Percentiles rank a stretch among this genome's conserved stretches.
Conservation (phyloP, 1,284 basidiomycete genomes). For the Tetrapyrgos nigripes region DNA sequence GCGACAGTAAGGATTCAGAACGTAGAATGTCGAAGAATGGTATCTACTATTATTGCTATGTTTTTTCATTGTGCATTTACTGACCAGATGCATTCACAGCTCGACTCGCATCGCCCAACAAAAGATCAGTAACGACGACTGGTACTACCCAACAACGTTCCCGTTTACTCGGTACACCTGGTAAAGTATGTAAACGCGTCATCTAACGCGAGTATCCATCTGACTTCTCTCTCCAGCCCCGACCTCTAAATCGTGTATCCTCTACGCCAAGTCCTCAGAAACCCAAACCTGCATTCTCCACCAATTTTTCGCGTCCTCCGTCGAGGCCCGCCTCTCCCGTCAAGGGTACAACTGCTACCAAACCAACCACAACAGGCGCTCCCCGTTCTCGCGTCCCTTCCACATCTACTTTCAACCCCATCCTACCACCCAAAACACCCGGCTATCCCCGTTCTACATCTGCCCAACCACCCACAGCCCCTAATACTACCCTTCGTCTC, state of each 20-base stretch:
- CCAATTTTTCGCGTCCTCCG: slow-evolving; percentile 35
- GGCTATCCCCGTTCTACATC: slow-evolving; percentile 50
- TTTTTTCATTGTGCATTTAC: neutral
- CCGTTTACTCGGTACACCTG: slow-evolving; percentile 51
- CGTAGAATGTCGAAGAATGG: slow-evolving; percentile 66
- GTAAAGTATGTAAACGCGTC: slow-evolving; percentile 45
- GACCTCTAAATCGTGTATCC: slow-evolving; percentile 43
- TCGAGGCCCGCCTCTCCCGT: slow-evolving; percentile 56
- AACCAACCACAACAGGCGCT: too few species aligned
- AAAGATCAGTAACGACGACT: slow-evolving; percentile 53
- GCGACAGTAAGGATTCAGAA: slow-evolving; percentile 45
- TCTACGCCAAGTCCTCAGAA: slow-evolving; percentile 66
- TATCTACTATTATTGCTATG: slow-evolving; percentile 36
- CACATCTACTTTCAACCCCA: slow-evolving; percentile 73
- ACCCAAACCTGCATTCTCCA: slow-evolving; percentile 45
- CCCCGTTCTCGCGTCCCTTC: slow-evolving; percentile 59
- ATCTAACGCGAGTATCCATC: neutral
- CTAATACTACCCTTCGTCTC: slow-evolving; percentile 42
- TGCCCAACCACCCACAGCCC: neutral
- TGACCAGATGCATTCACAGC: slow-evolving; percentile 42
- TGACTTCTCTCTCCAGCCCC: slow-evolving; percentile 32
- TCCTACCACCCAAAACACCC: slow-evolving; percentile 64
- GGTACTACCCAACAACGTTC: slow-evolving; percentile 53
- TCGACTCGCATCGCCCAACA: slow-evolving; percentile 63
- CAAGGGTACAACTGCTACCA: slow-evolving; percentile 38